Evolutionary conservation across 208 protist genomes (phyloP).

Genomic region (Trypanosoma avium): DNA sequence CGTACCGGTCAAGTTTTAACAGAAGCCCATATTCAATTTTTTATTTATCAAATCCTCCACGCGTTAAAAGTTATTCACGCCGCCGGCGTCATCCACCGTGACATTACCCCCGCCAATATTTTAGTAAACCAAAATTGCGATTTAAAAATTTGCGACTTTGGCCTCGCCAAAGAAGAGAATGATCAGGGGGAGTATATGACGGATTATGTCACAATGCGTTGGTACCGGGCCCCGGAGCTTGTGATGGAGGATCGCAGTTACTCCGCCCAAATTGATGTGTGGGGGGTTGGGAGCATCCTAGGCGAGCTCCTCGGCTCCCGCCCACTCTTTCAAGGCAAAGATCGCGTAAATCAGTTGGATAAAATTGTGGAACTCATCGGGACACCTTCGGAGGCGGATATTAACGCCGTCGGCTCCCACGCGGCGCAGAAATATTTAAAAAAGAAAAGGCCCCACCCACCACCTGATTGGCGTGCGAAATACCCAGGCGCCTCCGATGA

Average conservation of each 20-base stretch:
- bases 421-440: constrained; percentile 90
- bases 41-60: constrained; percentile 95
- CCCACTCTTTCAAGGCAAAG: constrained; percentile 89
- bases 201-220: constrained; percentile 95
- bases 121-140: constrained; percentile 97
- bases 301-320: constrained; percentile 85
- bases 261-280: constrained; percentile 90
- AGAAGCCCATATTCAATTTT: constrained; percentile 95
- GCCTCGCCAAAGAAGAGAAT: constrained; percentile 86
- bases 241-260: constrained; percentile 93
- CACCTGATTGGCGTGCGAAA: constrained; percentile 60
- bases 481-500: constrained; percentile 78
- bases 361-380: constrained; percentile 94
- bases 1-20: constrained; percentile 87
- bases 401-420: constrained; percentile 63
- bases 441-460: constrained; percentile 53
- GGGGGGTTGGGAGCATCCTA: constrained; percentile 90
- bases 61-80: constrained; percentile 94
- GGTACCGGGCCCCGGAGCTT: constrained; percentile 94
- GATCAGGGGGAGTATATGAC: constrained; percentile 92
- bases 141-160: constrained; percentile 96
- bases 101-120: constrained; percentile 96
- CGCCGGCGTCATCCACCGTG: constrained; percentile 95
- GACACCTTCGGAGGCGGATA: constrained; percentile 86
- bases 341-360: constrained; percentile 88